Percentiles rank a stretch among this genome's conserved stretches.
phyloP scores from a whole-genome alignment of 176 grass and related monocot genomes.

The Bothriochloa decipiens region DNA sequence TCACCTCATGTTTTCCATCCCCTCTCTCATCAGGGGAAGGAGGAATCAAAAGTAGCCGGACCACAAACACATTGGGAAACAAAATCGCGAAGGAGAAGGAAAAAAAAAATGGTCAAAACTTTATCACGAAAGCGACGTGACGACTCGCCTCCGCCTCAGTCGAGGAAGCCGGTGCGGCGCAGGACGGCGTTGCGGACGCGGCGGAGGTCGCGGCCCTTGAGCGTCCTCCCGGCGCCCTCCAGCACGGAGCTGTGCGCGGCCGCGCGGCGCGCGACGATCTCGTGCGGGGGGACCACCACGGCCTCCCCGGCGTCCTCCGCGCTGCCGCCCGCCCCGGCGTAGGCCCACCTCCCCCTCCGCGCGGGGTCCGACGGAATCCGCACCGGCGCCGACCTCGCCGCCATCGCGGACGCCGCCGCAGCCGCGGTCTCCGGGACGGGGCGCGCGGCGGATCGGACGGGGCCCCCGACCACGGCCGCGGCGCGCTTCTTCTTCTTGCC shows the following conservation, averaged over 20 bases:
- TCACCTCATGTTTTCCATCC: background rate
- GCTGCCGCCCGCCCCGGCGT: background rate
- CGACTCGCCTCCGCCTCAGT: slow-evolving; percentile 59
- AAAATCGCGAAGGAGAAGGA: background rate
- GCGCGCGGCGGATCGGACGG: slow-evolving; percentile 43
- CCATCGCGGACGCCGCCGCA: slow-evolving; percentile 3
- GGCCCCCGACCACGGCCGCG: slow-evolving; percentile 2
- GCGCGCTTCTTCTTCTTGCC: slow-evolving; percentile 55
- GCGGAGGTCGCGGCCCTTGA: slow-evolving; percentile 70
- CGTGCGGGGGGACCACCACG: slow-evolving; percentile 50
- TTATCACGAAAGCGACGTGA: slow-evolving; percentile 51
- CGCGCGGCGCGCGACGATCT: slow-evolving; percentile 55
- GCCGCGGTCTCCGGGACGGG: slow-evolving; percentile 47
- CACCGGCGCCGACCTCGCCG: slow-evolving; percentile 55
- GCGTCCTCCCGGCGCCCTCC: slow-evolving; percentile 66
- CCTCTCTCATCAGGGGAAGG: slow-evolving; percentile 12
- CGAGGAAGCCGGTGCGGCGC: slow-evolving; percentile 70
- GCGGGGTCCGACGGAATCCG: slow-evolving; percentile 43
- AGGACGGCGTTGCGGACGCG: slow-evolving; percentile 68
- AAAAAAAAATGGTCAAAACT: slow-evolving; percentile 42
- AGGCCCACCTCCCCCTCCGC: slow-evolving; percentile 36
- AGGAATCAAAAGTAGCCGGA: slow-evolving; percentile 55
- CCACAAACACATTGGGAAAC: slow-evolving; percentile 36
- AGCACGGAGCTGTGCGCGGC: slow-evolving; percentile 53
- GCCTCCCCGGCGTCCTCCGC: slow-evolving; percentile 36